A percentile compares a stretch with the other conserved stretches of the same genome.
Evolutionary conservation across 208 protist genomes (phyloP).

Genomic region (Trypanosoma scelopori): DNA sequence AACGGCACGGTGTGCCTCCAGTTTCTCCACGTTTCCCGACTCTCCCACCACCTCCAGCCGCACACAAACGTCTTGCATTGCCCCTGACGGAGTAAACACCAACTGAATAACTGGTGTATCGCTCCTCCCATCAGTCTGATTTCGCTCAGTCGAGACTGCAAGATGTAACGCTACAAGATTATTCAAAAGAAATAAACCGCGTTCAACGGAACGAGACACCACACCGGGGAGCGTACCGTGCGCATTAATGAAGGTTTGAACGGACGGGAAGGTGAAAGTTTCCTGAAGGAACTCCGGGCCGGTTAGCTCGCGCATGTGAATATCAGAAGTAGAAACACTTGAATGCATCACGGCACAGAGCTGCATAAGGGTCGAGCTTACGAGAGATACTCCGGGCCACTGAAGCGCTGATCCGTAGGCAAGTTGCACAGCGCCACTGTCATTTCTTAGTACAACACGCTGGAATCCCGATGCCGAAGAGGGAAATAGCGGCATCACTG

Average conservation of each 20-base stretch:
- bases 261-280: slow-evolving; percentile 1
- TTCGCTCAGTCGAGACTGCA: not conserved
- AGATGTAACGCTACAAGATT: slow-evolving; percentile 8
- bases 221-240: not conserved
- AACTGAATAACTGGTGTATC: slow-evolving; percentile 19
- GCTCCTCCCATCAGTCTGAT: not conserved
- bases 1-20: slow-evolving; percentile 5
- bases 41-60: not conserved
- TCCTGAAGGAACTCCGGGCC: not conserved
- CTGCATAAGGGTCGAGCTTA: slow-evolving; percentile 25
- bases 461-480: slow-evolving; percentile 9
- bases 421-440: not conserved
- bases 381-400: slow-evolving; percentile 18
- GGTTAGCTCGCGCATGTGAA: not conserved
- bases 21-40: not conserved
- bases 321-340: not conserved
- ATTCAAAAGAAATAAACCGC: slow-evolving; percentile 29
- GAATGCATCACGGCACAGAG: slow-evolving; percentile 20
- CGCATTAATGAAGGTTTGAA: not conserved
- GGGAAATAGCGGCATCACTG: slow-evolving; percentile 7
- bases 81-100: not conserved
- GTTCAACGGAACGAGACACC: slow-evolving; percentile 18
- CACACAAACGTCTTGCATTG: slow-evolving; percentile 1
- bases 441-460: slow-evolving; percentile 10
- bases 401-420: slow-evolving; percentile 13